Percentiles rank a stretch among this genome's conserved stretches.
These are phyloP conservation scores for Zymoseptoria pseudotritici DNA, from an alignment of 2,329 filamentous ascomycete genomes.

Conservation along the genomic window DNA sequence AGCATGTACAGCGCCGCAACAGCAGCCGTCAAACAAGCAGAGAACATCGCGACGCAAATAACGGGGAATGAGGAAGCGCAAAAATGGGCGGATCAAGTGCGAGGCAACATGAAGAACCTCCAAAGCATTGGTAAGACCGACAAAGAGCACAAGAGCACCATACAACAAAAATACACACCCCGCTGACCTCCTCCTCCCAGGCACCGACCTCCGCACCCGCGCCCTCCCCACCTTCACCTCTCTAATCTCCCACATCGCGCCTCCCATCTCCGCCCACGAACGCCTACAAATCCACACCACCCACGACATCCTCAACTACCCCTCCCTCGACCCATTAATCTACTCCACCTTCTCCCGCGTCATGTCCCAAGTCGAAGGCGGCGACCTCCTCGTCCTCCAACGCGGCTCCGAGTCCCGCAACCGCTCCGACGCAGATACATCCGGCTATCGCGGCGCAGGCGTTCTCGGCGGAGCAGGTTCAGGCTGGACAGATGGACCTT, in stretches of 20 bases:
- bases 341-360: conserved; percentile 88
- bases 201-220: conserved; percentile 76
- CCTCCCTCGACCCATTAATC: conserved; percentile 85
- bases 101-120: conserved; percentile 75
- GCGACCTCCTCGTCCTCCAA: conserved; percentile 88
- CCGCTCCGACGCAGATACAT: conserved; percentile 49
- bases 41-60: conserved; percentile 88
- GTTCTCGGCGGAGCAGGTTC: conserved; percentile 37
- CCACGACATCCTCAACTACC: conserved; percentile 90
- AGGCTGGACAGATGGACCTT: conserved; percentile 89
- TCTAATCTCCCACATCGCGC: conserved; percentile 88
- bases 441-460: conserved; percentile 44
- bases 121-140: conserved; percentile 59
- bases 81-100: conserved; percentile 90
- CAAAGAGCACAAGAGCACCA: too few species aligned
- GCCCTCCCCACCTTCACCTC: conserved; percentile 92
- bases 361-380: conserved; percentile 98
- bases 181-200: conserved; percentile 40
- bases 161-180: not conserved
- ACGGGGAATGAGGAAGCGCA: conserved; percentile 94
- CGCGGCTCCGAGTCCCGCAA: conserved; percentile 78
- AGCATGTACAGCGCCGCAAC: conserved; percentile 73
- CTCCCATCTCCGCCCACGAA: conserved; percentile 94
- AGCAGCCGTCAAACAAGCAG: conserved; percentile 84
- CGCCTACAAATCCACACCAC: conserved; percentile 95